phyloP scores from a whole-genome alignment of 2,329 filamentous ascomycete genomes.

The Calonectria hawksworthii region DNA sequence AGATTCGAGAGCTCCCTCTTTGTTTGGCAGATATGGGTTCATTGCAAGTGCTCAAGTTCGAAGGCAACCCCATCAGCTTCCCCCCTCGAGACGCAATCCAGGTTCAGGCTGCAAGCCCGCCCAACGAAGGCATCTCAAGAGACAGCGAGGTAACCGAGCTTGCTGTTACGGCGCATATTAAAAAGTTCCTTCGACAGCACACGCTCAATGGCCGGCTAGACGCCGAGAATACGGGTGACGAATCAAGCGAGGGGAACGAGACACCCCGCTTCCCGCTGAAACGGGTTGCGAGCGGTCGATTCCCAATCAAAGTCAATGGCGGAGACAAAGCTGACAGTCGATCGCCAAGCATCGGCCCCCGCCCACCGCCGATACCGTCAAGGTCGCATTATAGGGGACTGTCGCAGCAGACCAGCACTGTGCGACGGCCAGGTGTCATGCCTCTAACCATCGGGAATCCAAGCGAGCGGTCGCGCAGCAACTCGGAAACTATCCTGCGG shows the following conservation, averaged over 20 bases:
- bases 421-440: constrained; percentile 80
- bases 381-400: constrained; percentile 82
- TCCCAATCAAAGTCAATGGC: constrained; percentile 80
- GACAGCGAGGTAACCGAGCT: constrained; percentile 77
- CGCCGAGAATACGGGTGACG: constrained; percentile 70
- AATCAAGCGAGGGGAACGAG: constrained; percentile 81
- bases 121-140: constrained; percentile 64
- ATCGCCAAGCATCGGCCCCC: constrained; percentile 73
- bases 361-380: constrained; percentile 83
- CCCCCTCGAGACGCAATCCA: constrained; percentile 80
- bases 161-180: constrained; percentile 71
- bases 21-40: constrained; percentile 92
- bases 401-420: constrained; percentile 75
- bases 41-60: constrained; percentile 89
- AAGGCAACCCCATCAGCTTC: constrained; percentile 88
- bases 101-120: constrained; percentile 67
- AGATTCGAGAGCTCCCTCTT: constrained; percentile 85
- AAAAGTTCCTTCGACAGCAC: constrained; percentile 70
- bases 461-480: constrained; percentile 77
- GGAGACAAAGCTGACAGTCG: constrained; percentile 76
- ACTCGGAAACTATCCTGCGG: constrained; percentile 73
- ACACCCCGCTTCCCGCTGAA: constrained; percentile 80
- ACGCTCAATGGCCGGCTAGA: constrained; percentile 66
- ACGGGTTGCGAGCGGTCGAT: constrained; percentile 74
- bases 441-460: constrained; percentile 77